Evolutionary conservation across 1,284 basidiomycete genomes (phyloP), one percentile per base, ranked within the genome.

Genomic region (Rhodotorula mucilaginosa): DNA sequence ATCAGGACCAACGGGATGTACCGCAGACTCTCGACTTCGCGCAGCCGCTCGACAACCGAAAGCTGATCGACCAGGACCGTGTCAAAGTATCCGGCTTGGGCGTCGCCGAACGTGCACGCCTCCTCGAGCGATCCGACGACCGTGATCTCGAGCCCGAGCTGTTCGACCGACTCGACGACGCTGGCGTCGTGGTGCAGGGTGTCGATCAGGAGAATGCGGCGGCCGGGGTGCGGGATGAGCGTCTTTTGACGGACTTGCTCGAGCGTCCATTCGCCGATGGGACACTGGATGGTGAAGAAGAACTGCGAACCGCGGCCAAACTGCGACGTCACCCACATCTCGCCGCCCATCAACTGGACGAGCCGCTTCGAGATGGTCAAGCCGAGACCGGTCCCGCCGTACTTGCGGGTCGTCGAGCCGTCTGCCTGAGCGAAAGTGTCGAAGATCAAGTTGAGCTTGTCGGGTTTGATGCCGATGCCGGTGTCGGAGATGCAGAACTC

Each of bases 371-470:
- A 83, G 71, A 83, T 75, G 8, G 79, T 79, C 70, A 99, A 84
- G n/a, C 96, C 97, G 2, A 98, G 86, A 80, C 97, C 97, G 0
- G 97, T 99, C 60, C 96, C 96, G 75, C 96, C 96, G 78, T 98
- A 98, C 86, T 98, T 97, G 88, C 82, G 72, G 56, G 83, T 83
- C 18, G 82, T 83, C 23, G 82, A 83, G 13, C 83, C 97, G 84
- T 99, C 97, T 0, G 97, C 97, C 81, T 99, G 97, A 78, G 93
- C 95, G 84, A 99, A 99, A 7, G 97, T 99, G 81, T 99, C 96
- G 82, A 99, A 99, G 80, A 99, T 99, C 80, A 99, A 85, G 79
- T 96, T 96, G 72, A 99, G 84, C 85, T 99, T 99, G 82, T 99
- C 97, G 82, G 95, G 94, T 78, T 97, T 95, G 82, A 99, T 99